phyloP scores from a whole-genome alignment of 169 alveolate genomes.

The Eimeria praecox region DNA sequence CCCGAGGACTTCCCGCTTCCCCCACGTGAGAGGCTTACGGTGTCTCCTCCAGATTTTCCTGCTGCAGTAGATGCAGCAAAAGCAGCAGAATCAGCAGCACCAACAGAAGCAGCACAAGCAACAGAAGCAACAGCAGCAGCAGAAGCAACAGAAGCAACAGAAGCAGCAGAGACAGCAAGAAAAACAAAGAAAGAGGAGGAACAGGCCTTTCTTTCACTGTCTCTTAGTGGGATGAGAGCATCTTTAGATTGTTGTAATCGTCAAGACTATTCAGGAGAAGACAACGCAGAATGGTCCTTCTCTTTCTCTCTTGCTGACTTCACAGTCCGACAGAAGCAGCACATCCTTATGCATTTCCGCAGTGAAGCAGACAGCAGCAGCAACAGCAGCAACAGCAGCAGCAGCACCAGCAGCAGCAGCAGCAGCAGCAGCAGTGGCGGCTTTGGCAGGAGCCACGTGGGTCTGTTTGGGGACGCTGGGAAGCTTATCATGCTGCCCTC shows the following conservation, averaged over 20 bases:
- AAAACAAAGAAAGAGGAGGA: too few species aligned
- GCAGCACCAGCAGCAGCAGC: conserved; percentile 40
- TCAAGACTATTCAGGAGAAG: conserved; percentile 86
- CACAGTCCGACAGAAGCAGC: conserved; percentile 79
- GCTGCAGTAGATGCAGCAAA: neutral
- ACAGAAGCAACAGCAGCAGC: neutral
- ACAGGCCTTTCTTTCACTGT: conserved; percentile 1
- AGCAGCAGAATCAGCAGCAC: neutral
- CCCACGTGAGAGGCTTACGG: neutral
- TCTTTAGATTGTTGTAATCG: conserved; percentile 76
- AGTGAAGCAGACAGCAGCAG: conserved; percentile 37
- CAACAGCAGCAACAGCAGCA: neutral
- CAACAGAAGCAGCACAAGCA: neutral
- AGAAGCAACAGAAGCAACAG: neutral
- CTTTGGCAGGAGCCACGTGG: conserved; percentile 50
- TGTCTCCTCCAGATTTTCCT: neutral
- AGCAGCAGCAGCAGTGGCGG: conserved; percentile 16
- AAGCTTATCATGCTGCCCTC: conserved; percentile 42
- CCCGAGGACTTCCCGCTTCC: conserved; percentile 53
- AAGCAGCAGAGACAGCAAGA: neutral
- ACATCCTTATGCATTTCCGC: conserved; percentile 76
- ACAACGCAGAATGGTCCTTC: conserved; percentile 86
- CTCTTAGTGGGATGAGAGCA: conserved; percentile 26
- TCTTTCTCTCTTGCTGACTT: conserved; percentile 84
- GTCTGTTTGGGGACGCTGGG: conserved; percentile 42